phyloP scores from a whole-genome alignment of 345 rosid species.

The Trapa incisa region DNA sequence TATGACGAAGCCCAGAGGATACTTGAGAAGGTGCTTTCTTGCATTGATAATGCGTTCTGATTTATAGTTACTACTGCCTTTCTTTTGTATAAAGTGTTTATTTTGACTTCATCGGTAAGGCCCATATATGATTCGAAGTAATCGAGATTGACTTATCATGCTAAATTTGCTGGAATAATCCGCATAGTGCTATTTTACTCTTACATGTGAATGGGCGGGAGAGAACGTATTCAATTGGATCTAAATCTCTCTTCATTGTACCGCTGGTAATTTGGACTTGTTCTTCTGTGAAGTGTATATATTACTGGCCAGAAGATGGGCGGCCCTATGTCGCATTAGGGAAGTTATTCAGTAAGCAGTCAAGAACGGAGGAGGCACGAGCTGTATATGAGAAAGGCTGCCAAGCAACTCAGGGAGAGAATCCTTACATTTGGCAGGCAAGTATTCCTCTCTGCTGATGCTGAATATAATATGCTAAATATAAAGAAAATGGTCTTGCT shows the following conservation, averaged over 20 bases:
- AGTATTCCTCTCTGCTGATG: background rate
- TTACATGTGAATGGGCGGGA: background rate
- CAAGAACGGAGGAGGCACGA: constrained; percentile 50
- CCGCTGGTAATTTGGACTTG: background rate
- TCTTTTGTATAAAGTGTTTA: background rate
- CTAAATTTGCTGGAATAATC: background rate
- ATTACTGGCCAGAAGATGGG: constrained; percentile 95
- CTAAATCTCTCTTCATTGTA: background rate
- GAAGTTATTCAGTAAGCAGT: constrained; percentile 66
- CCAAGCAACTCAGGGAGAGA: constrained; percentile 94
- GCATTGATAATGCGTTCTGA: background rate
- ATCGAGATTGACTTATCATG: background rate
- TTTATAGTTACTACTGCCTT: background rate
- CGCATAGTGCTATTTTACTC: background rate
- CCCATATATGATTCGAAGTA: background rate
- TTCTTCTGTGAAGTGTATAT: constrained; percentile 44
- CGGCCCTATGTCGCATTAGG: constrained; percentile 80
- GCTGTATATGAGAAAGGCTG: constrained; percentile 74
- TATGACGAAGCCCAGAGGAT: constrained; percentile 58
- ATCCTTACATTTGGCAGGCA: constrained; percentile 98
- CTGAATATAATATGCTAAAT: background rate
- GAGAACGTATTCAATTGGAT: background rate
- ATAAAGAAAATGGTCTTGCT: background rate
- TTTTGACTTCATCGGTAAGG: background rate
- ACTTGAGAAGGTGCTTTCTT: constrained; percentile 51